Evolutionary conservation across 2,329 filamentous ascomycete species (phyloP), one percentile per base, ranked within the genome.

Genomic region (Aspergillus quadrilineatus): DNA sequence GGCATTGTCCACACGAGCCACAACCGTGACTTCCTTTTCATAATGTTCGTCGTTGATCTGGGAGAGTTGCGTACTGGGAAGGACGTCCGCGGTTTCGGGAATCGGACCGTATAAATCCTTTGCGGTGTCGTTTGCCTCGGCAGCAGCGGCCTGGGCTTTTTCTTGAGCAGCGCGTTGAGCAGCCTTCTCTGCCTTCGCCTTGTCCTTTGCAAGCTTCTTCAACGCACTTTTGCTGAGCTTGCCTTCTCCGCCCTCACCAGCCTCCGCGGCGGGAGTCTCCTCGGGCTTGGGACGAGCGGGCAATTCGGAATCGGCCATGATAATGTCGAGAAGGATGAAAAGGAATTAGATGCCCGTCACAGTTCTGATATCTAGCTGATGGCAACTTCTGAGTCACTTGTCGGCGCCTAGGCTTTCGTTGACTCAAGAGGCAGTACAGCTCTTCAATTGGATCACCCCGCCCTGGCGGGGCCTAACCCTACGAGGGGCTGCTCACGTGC

Each of bases 131-230:
- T 84, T 84, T 52, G 85, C 85, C 58, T 87, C 84, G 46, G 81
- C 82, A 34, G 84, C 82, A 34, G 85, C 86, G 60, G 86, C 85
- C 57, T 85, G 84, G 43, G 85, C 85, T 59, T 89, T 88, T 69
- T 89, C 88, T 69, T 89, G 87, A 65, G 90, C 89, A n/a, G 87
- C 88, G 50, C 74, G 86, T 77, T 72, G 84, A 72, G 67, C 81
- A 44, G 89, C 89, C 76, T 95, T 95, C 71, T 86, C 82, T 10
- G 89, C 89, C 76, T 95, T 92, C 73, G 93, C 92, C 78, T 92
- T 92, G 29, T 92, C 90, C 78, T 95, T 95, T 66, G 89, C 88
- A 45, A 89, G 87, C 80, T 95, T 96, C 80, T 95, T 95, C 62
- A 88, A 78, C 14, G 86, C 90, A 75, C 87, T 92, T 79, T 95